These are phyloP conservation scores for Rhizophagus sp. DNA, from an alignment of 192 early-diverging fungal species.

Conservation along the genomic window DNA sequence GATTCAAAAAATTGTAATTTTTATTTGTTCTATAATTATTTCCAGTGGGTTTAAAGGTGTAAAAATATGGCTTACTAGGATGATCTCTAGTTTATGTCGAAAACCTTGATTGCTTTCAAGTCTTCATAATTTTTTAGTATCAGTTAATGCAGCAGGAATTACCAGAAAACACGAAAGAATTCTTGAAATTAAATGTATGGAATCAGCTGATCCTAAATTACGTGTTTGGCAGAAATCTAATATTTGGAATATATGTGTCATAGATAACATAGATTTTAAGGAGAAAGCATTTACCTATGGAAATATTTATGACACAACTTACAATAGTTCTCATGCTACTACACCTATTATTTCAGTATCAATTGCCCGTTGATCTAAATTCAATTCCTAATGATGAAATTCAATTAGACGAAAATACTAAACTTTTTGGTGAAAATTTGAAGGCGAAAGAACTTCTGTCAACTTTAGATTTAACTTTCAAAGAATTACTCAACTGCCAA, in stretches of 20 bases:
- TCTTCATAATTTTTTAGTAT: neutral
- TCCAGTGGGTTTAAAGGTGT: neutral
- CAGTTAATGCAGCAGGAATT: too few relatives aligned
- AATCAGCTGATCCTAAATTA: too few relatives aligned
- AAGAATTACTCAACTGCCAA: too few relatives aligned
- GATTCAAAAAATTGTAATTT: neutral
- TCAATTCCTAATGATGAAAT: neutral
- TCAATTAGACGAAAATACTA: neutral
- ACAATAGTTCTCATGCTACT: slow-evolving; percentile 9
- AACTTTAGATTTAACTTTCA: too few relatives aligned
- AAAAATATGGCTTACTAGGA: neutral
- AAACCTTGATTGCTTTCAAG: neutral
- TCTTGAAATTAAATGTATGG: too few relatives aligned
- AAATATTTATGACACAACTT: slow-evolving; percentile 14
- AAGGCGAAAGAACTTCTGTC: too few relatives aligned
- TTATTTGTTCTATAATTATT: neutral
- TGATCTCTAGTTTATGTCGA: neutral
- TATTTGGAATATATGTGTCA: slow-evolving; percentile 7
- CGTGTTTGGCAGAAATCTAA: too few relatives aligned
- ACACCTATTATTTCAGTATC: slow-evolving; percentile 1
- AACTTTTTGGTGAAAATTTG: neutral
- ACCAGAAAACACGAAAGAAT: too few relatives aligned
- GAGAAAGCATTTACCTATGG: slow-evolving; percentile 1
- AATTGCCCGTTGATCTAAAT: neutral
- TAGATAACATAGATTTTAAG: slow-evolving; percentile 19